These are phyloP conservation scores for Alternaria alternata DNA, from an alignment of 2,329 filamentous ascomycete species.

Conservation along the genomic window DNA sequence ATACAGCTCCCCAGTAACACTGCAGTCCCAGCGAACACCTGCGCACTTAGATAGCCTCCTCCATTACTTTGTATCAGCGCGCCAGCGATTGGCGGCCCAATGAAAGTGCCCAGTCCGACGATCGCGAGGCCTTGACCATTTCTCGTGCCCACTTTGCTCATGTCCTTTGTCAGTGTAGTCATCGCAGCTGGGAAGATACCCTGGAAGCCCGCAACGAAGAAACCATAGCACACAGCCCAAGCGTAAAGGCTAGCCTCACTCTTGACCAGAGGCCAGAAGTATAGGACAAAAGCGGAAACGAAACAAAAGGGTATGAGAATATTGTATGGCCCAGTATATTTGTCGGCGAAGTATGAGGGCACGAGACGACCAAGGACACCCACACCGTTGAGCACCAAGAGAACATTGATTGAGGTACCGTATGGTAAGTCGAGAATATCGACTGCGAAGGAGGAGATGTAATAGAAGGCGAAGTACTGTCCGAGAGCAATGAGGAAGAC, in stretches of 20 bases:
- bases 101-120: constrained; percentile 55
- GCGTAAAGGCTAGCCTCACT: constrained; percentile 50
- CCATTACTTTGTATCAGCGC: constrained; percentile 53
- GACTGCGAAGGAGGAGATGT: constrained; percentile 52
- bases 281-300: constrained; percentile 59
- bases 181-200: constrained; percentile 56
- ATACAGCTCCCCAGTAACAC: constrained; percentile 40
- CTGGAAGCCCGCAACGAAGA: constrained; percentile 56
- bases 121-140: constrained; percentile 60
- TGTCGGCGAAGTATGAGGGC: constrained; percentile 63
- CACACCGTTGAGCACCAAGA: constrained; percentile 66
- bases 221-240: constrained; percentile 57
- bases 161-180: constrained; percentile 56
- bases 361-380: constrained; percentile 65
- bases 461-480: constrained; percentile 58
- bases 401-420: constrained; percentile 61
- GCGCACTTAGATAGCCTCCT: constrained; percentile 56
- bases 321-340: constrained; percentile 63
- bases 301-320: constrained; percentile 61
- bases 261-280: constrained; percentile 64
- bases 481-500: constrained; percentile 47
- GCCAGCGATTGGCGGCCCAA: constrained; percentile 58
- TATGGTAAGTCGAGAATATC: constrained; percentile 58
- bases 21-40: constrained; percentile 51
- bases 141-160: constrained; percentile 56